Conservation (phyloP, 495 filamentous ascomycete species). For the Trichoderma reesei region DNA sequence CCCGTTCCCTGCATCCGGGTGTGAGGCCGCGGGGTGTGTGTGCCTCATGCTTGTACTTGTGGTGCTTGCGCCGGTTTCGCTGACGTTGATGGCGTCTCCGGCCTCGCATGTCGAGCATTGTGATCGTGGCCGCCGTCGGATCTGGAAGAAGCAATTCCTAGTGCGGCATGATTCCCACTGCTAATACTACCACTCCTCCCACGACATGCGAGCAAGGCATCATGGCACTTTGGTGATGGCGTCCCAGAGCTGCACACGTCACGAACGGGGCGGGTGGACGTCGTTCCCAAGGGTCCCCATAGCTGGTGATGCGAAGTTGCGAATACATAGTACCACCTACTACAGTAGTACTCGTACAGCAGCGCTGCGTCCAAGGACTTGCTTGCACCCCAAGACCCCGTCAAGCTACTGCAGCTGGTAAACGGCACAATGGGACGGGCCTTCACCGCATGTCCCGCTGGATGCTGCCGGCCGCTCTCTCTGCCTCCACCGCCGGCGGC, state of each 20-base stretch:
- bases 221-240: no score
- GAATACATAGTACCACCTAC: no score
- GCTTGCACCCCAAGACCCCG: no score
- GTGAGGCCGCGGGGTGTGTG: not conserved
- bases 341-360: no score
- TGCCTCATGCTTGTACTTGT: no score
- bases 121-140: not conserved
- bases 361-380: no score
- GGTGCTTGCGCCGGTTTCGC: no score
- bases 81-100: not conserved
- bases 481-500: constrained; percentile 4
- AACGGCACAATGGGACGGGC: constrained; percentile 2
- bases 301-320: no score
- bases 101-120: not conserved
- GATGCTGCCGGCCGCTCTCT: constrained; percentile 6
- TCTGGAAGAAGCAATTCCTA: not conserved
- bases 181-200: no score
- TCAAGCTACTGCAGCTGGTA: not conserved
- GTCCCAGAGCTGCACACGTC: not conserved
- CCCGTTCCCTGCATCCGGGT: not conserved
- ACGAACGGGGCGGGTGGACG: not conserved
- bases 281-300: no score
- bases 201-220: not conserved
- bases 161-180: not conserved
- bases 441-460: constrained; percentile 5